Base-by-base conservation (phyloP, 257 asterid species). In the Solanum virginianum region DNA sequence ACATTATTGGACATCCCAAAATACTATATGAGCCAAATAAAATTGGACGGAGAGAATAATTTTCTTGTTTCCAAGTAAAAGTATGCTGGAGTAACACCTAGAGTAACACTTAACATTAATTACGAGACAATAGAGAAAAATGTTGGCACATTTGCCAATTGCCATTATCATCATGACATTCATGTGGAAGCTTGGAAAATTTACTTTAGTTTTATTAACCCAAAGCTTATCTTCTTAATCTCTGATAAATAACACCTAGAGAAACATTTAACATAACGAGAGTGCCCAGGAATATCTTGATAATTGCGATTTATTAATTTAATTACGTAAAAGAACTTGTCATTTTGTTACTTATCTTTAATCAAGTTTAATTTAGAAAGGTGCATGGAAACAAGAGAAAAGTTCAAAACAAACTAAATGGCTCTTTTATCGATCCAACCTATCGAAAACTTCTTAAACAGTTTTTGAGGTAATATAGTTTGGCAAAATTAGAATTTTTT, bases 211-310 rank as follows among this genome's bases (percentile, higher is more conserved):
- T 87, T 87, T 55, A 59, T 81, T 59, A 65, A 18, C 86, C 91
- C 91, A 36, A 89, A 62, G 70, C 65, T 83, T 56, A 83, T 88
- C 86, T n/a, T 57, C 65, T 60, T 62, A 69, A 86, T 83, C 85
- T 53, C 87, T 89, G 86, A 79, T 85, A 85, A 89, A 22, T 79
- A 89, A 89, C 22, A 87, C 91, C 89, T 87, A 87, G 91, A 87
- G 91, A 85, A 80, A 59, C 80, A 54, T 86, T 69, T 83, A 85
- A 49, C 85, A 47, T 57, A 57, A 65, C 12, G 22, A 32, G 18
- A 10, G 43, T 14, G 9, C 39, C 24, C 66, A 13, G 59, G 87
- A 84, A 86, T 87, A 86, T 86, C 83, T 88, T 82, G 91, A 86
- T 68, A 22, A 77, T 26, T 84, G 91, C 75, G 77, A 56, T 80